Evolutionary conservation across 2,329 filamentous ascomycete species (phyloP).

Genomic region (Colletotrichum acutatum): DNA sequence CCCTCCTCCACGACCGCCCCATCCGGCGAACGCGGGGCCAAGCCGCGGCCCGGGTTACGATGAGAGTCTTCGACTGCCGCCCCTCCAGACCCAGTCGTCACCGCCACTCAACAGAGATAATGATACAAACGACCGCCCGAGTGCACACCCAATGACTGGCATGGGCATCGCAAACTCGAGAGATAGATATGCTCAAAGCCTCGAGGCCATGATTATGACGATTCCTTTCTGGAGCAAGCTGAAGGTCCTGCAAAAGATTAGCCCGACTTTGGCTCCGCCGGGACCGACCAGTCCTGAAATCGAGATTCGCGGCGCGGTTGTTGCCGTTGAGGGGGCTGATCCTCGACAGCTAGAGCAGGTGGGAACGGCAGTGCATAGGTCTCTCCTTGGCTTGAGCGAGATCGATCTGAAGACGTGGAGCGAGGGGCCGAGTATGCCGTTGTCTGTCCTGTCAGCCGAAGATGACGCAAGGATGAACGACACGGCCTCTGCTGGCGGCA

Average conservation of each 20-base stretch:
- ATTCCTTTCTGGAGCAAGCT: slow-evolving; percentile 82
- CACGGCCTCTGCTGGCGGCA: slow-evolving; percentile 16
- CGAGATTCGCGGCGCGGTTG: slow-evolving; percentile 77
- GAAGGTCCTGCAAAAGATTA: slow-evolving; percentile 79
- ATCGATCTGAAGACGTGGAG: slow-evolving; percentile 57
- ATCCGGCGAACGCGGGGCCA: slow-evolving; percentile 46
- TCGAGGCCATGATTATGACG: slow-evolving; percentile 79
- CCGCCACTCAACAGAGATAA: slow-evolving; percentile 33
- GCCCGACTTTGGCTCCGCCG: slow-evolving; percentile 67
- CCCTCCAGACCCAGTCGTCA: slow-evolving; percentile 58
- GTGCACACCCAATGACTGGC: slow-evolving; percentile 40
- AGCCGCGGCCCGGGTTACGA: slow-evolving; percentile 54
- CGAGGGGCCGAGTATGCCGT: slow-evolving; percentile 42
- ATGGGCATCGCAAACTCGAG: slow-evolving; percentile 39
- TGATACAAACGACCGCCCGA: slow-evolving; percentile 29
- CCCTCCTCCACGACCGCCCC: slow-evolving; percentile 62
- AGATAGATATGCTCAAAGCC: slow-evolving; percentile 53
- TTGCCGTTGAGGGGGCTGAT: slow-evolving; percentile 84
- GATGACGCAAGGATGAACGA: slow-evolving; percentile 34
- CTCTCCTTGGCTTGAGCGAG: slow-evolving; percentile 61
- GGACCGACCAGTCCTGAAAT: slow-evolving; percentile 44
- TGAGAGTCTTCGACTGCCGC: slow-evolving; percentile 64
- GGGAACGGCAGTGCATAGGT: slow-evolving; percentile 72
- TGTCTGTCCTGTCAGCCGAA: slow-evolving; percentile 26
- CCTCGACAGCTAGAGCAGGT: slow-evolving; percentile 61